Evolutionary conservation across 2,329 filamentous ascomycete genomes (phyloP).

Genomic region (Trichocomaceae sp.): DNA sequence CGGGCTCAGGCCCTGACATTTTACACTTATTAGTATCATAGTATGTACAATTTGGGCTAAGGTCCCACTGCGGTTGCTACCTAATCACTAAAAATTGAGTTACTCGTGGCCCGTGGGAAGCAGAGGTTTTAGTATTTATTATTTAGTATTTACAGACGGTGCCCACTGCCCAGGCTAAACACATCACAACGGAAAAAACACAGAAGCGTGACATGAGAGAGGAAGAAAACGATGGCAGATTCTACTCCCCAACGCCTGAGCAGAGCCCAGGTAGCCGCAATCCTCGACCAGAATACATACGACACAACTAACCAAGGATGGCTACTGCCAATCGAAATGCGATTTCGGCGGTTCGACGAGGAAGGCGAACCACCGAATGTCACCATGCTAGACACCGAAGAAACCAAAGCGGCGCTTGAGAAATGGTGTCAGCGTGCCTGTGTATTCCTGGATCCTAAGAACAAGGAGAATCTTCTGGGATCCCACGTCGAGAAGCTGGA

Average conservation of each 20-base stretch:
- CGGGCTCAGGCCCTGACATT: no score
- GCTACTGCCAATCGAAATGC: conserved; percentile 14
- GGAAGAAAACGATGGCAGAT: background rate
- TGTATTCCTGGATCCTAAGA: conserved; percentile 3
- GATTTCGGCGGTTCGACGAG: conserved; percentile 6
- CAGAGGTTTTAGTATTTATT: no score
- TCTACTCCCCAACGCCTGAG: background rate
- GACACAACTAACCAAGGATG: background rate
- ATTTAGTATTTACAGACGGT: no score
- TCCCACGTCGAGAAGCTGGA: conserved; percentile 10
- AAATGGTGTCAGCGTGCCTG: conserved; percentile 12
- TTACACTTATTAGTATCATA: no score
- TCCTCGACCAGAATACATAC: no score
- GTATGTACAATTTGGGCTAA: no score
- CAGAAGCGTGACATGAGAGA: no score
- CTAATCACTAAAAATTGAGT: no score
- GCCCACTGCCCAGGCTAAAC: no score
- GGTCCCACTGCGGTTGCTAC: no score
- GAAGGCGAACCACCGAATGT: conserved; percentile 1
- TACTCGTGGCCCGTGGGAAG: no score
- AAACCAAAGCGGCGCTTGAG: conserved; percentile 7
- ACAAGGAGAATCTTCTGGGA: conserved; percentile 1
- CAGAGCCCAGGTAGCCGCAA: no score
- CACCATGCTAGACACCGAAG: background rate
- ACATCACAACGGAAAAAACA: background rate